Base-by-base conservation (phyloP, 2,329 filamentous ascomycete genomes). In the Pleochaeta shiraiana region DNA sequence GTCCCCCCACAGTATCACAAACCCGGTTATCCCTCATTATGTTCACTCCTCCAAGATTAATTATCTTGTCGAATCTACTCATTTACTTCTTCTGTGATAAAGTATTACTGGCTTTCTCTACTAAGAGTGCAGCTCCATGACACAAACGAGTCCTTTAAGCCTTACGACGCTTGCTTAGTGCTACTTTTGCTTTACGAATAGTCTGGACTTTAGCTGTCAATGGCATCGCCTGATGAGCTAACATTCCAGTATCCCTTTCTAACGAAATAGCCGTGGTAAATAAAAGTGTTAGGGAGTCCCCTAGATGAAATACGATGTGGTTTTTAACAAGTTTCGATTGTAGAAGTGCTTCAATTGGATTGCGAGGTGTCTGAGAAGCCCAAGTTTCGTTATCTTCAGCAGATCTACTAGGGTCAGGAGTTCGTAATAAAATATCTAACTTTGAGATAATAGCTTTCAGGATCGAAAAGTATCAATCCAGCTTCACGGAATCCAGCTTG, bases 381-480 rank as follows among this genome's bases (percentile, higher is more conserved):
- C 24, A 67, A 65, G 28, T 28, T 43, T 64, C n/a, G 31, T 57
- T 33, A 55, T 65, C 55, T 16, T 63, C 21, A 64, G 65, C 4
- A 43, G 63, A 61, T 39, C 60, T 57, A 59, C 64, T 30, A 37
- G 67, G 64, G 64, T 64, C 66, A 65, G 66, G 67, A 65, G 69
- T 71, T 64, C 65, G 65, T 65, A 70, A 67, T 64, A 66, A 66
- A 12, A 70, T 53, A 64, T 71, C 65, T 66, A 74, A 72, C 68
- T 72, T 63, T 53, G 26, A 31, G 31, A 63, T 7, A 19, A 50
- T 24, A 12, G 43, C 43, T 4, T 63, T n/a, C 7, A n/a, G 39
- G 39, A 28, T 74, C 64, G 60, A 71, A 69, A 66, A 70, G 73
- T 64, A 73, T 66, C 67, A 75, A 67, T 26, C 73, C 59, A 63